Base-by-base conservation (phyloP, 805 yeast species). In the Saccharomycopsis selenospora region DNA sequence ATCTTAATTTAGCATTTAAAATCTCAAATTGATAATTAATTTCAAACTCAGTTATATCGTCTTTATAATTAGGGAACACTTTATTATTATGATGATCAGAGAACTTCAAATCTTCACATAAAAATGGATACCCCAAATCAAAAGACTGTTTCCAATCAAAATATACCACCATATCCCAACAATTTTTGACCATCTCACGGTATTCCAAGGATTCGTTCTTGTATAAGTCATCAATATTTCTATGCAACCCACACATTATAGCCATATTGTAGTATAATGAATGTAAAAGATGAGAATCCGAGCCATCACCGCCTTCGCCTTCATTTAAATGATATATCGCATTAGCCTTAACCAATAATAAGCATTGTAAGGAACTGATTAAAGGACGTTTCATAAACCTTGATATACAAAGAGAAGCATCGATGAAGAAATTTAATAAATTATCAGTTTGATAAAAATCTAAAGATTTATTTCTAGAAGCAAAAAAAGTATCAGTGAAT, bases 291-390 rank as follows among this genome's bases (percentile, higher is more conserved):
- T 53, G 50, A 13, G 55, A 55, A 36, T 51, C 55, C 3, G 53
- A 46, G 17, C 43, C 18, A 38, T 54, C 56, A 20, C 56, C 56
- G 11, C 56, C 56, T 36, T 54, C 56, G 3, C 56, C 56, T 28
- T 52, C 54, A 41, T 52, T 47, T 18, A 43, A 17, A 28, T 53
- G 51, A 36, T 45, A 53, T 26, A 46, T 48, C 13, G 24, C 28
- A 26, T 48, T 36, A 13, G 45, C 30, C 40, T 51, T 53, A 18
- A 53, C n/a, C 10, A 53, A 45, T n/a, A 53, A 22, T n/a, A 53
- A 23, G 10, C 52, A 28, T 26, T 53, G 56, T 11, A 53, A 26
- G 3, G 55, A 20, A 22, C 40, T 43, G 4, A 50, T 20, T 4
- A 49, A 30, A 11, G 56, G 52, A 6, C 51, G 36, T 29, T 51